A percentile compares a stretch with the other conserved stretches of the same genome.
Conservation (phyloP, 192 early-diverging fungal genomes). For the Backusella westeae region DNA sequence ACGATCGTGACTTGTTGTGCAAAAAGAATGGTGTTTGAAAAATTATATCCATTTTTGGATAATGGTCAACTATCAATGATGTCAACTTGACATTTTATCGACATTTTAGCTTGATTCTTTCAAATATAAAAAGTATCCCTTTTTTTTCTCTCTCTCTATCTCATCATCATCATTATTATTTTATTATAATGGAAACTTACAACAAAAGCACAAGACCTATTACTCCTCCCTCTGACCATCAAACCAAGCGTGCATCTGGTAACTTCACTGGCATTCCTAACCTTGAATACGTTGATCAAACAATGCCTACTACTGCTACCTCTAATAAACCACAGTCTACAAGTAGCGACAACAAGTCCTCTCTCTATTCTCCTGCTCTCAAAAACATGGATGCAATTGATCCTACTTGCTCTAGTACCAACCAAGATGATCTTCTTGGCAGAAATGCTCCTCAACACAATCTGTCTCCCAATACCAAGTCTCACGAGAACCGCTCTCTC, state of each 20-base stretch:
- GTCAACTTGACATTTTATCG: background rate
- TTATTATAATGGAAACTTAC: background rate
- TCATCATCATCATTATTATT: background rate
- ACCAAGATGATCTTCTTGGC: background rate
- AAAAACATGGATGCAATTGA: background rate
- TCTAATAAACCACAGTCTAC: background rate
- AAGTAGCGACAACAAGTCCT: background rate
- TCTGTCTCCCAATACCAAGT: background rate
- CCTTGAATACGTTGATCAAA: background rate
- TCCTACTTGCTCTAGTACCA: background rate
- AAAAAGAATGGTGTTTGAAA: background rate
- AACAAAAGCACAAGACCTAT: slow-evolving; percentile 4
- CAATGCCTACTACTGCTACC: background rate
- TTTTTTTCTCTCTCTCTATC: background rate
- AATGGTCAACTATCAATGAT: background rate
- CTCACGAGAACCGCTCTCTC: too few relatives aligned
- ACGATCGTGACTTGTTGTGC: background rate
- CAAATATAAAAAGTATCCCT: background rate
- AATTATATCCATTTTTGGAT: background rate
- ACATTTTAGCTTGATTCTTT: background rate
- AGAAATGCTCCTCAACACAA: background rate
- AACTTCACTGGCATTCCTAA: background rate
- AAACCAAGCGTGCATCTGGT: background rate
- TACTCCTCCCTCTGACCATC: slow-evolving; percentile 6
- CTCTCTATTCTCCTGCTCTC: background rate